Evolutionary conservation across 179 eudicot genomes (phyloP).

Genomic region (Camellia oleifera): DNA sequence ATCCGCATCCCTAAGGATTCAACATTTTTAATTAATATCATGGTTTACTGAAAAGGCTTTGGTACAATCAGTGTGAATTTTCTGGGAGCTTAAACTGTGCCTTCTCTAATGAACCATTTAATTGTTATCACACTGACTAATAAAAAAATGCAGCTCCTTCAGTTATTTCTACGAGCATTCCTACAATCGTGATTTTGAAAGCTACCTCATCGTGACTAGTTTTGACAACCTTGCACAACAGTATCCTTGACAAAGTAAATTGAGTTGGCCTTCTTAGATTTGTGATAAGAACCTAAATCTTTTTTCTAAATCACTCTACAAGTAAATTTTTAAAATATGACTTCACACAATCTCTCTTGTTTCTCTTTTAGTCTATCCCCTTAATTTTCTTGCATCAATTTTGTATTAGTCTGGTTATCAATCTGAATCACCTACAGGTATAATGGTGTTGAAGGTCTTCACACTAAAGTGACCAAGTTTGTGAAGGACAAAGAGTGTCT

Average conservation of each 20-base stretch:
- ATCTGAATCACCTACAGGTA: constrained; percentile 45
- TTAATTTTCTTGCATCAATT: constrained; percentile 4
- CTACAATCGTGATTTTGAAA: neutral
- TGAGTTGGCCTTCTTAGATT: neutral
- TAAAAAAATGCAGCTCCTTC: constrained; percentile 1
- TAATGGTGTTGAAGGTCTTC: constrained; percentile 92
- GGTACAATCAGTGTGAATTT: neutral
- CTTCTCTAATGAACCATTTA: neutral
- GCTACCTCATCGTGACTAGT: neutral
- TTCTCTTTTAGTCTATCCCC: neutral
- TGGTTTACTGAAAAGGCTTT: neutral
- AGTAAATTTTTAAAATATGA: neutral
- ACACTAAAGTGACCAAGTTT: constrained; percentile 86
- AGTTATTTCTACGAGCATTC: neutral
- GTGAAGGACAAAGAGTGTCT: constrained; percentile 77
- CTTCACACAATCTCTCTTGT: neutral
- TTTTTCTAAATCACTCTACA: neutral
- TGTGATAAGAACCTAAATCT: neutral
- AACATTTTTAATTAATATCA: neutral
- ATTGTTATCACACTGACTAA: neutral
- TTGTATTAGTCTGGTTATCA: constrained; percentile 5
- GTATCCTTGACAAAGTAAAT: neutral
- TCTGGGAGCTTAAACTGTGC: neutral
- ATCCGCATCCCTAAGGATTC: neutral
- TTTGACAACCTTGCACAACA: neutral